Base-by-base conservation (phyloP, 805 yeast species). In the Barnettozyma salicaria region DNA sequence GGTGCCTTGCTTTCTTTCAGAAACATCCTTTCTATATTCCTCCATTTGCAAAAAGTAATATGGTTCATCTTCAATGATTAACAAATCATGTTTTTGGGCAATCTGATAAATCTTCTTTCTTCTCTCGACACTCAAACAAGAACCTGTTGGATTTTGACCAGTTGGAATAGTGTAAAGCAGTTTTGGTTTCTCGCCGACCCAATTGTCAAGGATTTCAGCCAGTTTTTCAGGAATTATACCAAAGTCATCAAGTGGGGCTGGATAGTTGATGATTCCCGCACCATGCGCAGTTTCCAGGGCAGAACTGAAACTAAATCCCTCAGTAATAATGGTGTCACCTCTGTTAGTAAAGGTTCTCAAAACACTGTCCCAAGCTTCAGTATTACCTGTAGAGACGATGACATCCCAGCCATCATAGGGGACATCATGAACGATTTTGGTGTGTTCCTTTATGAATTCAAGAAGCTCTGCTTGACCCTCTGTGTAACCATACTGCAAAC, bases 131-230 rank as follows among this genome's bases (percentile, higher is more conserved):
- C 81, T 67, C 52, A 92, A 67, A 18, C 87, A 83, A 4, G 95
- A 79, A 26, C 98, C 98, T 14, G 97, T 89, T 46, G 98, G 98
- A 72, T 90, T 90, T 68, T 92, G 97, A 45, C 98, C 98, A 7
- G 97, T 92, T 48, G 92, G 81, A 52, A 90, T 86, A 27, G 92
- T 79, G 74, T 92, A 92, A 50, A 90, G 68, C 42, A 90, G 66
- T 61, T 82, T 87, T 48, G 97, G 97, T 61, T 78, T 78, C 41
- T 74, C 72, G 7, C 41, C 79, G 11, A 69, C 68, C 97, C 97
- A 89, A 55, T 72, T 65, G 43, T 69, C 73, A 52, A 90, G 64
- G 36, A 79, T 60, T 9, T 58, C 49, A 26, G 69, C 89, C 38
- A 90, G 66, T 34, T 74, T 72, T 42, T 75, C 80, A 11, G 96